Evolutionary conservation across 1,139 yeast species (phyloP), one percentile per base, ranked within the genome.

Genomic region (Sugiyamaella sp.): DNA sequence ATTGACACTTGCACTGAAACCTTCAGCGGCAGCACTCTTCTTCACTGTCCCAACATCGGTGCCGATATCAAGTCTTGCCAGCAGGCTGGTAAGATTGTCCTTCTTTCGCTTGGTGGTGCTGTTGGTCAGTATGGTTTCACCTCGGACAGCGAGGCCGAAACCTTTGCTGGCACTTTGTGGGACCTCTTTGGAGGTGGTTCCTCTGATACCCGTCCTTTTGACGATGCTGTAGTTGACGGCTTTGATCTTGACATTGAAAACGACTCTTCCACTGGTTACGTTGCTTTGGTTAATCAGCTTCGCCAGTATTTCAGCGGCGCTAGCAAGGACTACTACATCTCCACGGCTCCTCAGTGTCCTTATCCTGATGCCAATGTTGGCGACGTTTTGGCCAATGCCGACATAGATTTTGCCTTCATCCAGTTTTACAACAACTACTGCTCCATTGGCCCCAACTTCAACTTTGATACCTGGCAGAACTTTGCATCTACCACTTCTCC

Each of bases 341-440:
- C 96, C 51, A 97, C 97, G 59, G 96, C 98, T 60, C 98, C 98
- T 24, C 98, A 91, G 75, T 91, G 98, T 75, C 87, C 85, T 17
- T 88, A 84, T 68, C 98, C 97, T 19, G 98, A 91, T 74, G 89
- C 85, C 5, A 82, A 87, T 43, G 83, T 86, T 43, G 95, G 96
- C 58, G 81, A 82, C 52, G 73, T 86, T 37, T 71, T 91, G 62
- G 74, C 75, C 21, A 72, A 79, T 37, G 81, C 87, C 19, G 76
- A 80, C 43, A 74, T 91, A 60, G 98, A 91, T 72, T 89, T 86
- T 71, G 93, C 93, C 1, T 89, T 88, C 66, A 81, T 91, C 64
- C 98, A 91, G 75, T 91, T 91, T 75, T 91, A 91, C 79, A 91
- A 91, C 79, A 91, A 91, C 73, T 83, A 86, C 70, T 91, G 98